Percentiles rank a stretch among this genome's conserved stretches.
Conservation (phyloP, 768 basidiomycete genomes). For the Xanthoconium stramineum region DNA sequence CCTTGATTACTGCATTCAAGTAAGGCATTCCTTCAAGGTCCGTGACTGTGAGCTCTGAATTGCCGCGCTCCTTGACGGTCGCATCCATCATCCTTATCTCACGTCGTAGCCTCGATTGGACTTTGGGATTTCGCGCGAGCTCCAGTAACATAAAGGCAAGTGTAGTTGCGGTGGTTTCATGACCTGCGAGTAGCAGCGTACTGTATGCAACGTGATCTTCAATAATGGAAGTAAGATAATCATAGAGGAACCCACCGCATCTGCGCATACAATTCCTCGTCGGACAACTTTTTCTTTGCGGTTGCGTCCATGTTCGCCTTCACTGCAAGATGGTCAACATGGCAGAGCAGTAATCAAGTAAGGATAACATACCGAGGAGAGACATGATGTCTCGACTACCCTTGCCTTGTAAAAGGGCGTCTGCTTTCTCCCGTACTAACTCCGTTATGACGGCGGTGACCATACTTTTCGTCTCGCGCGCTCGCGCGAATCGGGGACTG, state of each 20-base stretch:
- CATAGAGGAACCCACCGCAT: constrained; percentile 10
- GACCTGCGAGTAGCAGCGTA: constrained; percentile 44
- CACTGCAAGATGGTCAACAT: background rate
- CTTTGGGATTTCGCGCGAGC: constrained; percentile 51
- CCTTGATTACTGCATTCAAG: constrained; percentile 36
- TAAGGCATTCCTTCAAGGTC: constrained; percentile 54
- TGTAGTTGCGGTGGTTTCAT: constrained; percentile 63
- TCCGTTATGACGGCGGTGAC: background rate
- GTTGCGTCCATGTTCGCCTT: constrained; percentile 21
- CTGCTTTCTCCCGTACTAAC: constrained; percentile 6
- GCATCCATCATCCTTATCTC: constrained; percentile 11
- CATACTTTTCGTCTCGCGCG: background rate
- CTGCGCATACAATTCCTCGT: constrained; percentile 11
- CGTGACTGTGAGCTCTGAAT: constrained; percentile 4
- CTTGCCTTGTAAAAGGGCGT: constrained; percentile 7
- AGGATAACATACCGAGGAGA: constrained; percentile 35
- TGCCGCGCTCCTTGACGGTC: background rate
- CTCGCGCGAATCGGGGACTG: background rate
- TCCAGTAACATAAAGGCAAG: constrained; percentile 50
- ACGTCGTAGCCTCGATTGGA: constrained; percentile 56
- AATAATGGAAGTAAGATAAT: background rate
- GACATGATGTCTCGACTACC: constrained; percentile 13
- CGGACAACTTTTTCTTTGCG: constrained; percentile 13
- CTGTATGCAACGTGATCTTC: constrained; percentile 17
- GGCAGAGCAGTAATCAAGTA: background rate